phyloP scores from a whole-genome alignment of 768 basidiomycete genomes.

The Phallus indusiatus region DNA sequence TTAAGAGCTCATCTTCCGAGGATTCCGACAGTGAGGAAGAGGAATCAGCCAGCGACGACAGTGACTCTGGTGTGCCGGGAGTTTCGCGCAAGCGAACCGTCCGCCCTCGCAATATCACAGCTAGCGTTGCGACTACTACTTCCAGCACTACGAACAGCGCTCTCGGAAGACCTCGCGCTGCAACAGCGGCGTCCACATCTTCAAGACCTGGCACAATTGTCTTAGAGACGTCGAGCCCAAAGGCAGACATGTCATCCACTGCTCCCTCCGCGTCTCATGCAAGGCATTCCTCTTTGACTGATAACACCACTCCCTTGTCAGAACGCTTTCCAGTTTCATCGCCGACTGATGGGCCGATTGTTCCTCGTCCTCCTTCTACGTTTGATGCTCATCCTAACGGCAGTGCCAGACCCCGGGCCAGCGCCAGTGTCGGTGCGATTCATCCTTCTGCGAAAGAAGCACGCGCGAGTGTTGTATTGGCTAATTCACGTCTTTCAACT shows the following conservation, averaged over 20 bases:
- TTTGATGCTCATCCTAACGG: conserved; percentile 22
- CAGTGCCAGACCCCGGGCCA: conserved; percentile 34
- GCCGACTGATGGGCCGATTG: not conserved
- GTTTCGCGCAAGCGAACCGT: conserved; percentile 3
- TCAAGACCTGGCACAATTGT: not conserved
- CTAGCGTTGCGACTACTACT: not conserved
- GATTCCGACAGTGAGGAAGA: conserved; percentile 1
- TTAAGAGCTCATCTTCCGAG: not conserved
- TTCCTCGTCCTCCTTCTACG: conserved; percentile 13
- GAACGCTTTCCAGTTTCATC: not conserved
- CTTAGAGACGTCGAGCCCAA: not conserved
- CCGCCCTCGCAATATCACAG: not conserved
- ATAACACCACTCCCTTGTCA: not conserved
- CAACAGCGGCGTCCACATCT: not conserved
- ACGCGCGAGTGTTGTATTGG: conserved; percentile 30
- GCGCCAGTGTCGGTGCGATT: conserved; percentile 50
- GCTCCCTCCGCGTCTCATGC: not conserved
- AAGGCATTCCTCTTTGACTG: not conserved
- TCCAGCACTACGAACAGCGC: not conserved
- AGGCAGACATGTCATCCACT: not conserved
- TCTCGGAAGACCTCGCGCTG: not conserved
- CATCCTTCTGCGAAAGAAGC: conserved; percentile 42
- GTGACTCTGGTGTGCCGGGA: not conserved
- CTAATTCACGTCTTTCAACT: conserved; percentile 10
- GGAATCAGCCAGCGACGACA: not conserved